Conservation (phyloP, 768 basidiomycete species). For the Pisolithus orientalis region DNA sequence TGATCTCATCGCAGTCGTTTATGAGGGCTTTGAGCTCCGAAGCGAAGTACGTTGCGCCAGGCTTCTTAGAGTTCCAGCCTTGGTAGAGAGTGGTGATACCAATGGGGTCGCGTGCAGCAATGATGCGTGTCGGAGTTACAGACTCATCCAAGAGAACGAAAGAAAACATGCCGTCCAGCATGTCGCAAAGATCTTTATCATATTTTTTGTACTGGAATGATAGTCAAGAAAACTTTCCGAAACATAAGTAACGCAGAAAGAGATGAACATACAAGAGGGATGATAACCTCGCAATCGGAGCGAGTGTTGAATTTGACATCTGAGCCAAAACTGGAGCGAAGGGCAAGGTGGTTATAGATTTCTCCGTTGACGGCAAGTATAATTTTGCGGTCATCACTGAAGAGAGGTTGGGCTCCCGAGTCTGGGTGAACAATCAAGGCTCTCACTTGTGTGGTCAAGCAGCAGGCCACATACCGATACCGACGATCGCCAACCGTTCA, state of each 20-base stretch:
- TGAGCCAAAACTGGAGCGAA: conserved; percentile 60
- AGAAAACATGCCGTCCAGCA: conserved; percentile 98
- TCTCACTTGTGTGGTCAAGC: not conserved
- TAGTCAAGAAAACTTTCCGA: not conserved
- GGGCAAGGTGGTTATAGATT: conserved; percentile 93
- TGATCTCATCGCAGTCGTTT: conserved; percentile 91
- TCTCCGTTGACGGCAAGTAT: conserved; percentile 95
- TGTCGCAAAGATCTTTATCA: conserved; percentile 66
- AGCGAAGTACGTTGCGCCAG: conserved; percentile 84
- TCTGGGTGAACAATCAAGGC: conserved; percentile 40
- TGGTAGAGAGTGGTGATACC: conserved; percentile 99
- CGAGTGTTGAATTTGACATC: conserved; percentile 88
- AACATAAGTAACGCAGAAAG: not conserved
- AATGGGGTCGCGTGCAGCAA: conserved; percentile 95
- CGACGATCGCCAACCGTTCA: conserved; percentile 95
- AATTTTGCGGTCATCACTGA: conserved; percentile 77
- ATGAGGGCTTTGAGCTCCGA: conserved; percentile 91
- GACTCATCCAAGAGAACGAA: conserved; percentile 95
- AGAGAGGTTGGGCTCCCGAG: conserved; percentile 91
- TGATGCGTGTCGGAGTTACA: conserved; percentile 79
- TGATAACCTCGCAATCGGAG: conserved; percentile 96
- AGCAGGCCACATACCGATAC: conserved; percentile 65
- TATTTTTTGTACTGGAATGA: conserved; percentile 70
- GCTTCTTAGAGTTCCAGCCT: conserved; percentile 81
- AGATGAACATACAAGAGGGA: conserved; percentile 65